Conservation (phyloP, 352 stramenopile genomes). For the Phytophthora kernoviae region DNA sequence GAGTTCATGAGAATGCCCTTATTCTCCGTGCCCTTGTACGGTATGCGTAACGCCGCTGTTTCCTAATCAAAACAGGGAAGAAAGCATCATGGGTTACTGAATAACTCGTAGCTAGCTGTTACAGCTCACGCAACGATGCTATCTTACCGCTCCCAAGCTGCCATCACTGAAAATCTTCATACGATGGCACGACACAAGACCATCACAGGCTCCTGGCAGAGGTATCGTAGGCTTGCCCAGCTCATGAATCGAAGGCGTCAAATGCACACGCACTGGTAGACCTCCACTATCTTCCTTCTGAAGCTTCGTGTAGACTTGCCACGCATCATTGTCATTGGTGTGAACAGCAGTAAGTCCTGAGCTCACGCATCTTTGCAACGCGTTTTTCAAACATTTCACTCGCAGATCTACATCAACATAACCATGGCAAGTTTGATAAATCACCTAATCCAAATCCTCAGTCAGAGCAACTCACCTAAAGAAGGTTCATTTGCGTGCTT, state of each 20-base stretch:
- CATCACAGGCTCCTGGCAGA: slow-evolving; percentile 41
- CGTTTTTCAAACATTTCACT: slow-evolving; percentile 60
- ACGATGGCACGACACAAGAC: slow-evolving; percentile 78
- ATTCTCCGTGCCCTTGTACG: slow-evolving; percentile 70
- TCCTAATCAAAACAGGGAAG: slow-evolving; percentile 48
- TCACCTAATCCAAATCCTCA: not conserved
- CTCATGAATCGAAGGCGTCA: slow-evolving; percentile 77
- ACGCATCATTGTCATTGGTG: slow-evolving; percentile 86
- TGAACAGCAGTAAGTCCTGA: slow-evolving; percentile 86
- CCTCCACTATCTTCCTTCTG: slow-evolving; percentile 42
- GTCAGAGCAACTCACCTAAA: slow-evolving; percentile 38
- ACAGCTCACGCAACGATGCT: not conserved
- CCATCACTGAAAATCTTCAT: slow-evolving; percentile 92
- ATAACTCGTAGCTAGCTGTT: not conserved
- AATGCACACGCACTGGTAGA: slow-evolving; percentile 78
- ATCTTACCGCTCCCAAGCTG: slow-evolving; percentile 79
- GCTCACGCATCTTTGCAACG: slow-evolving; percentile 68
- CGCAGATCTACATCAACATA: slow-evolving; percentile 44
- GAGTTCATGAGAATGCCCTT: slow-evolving; percentile 87
- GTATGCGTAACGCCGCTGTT: slow-evolving; percentile 77
- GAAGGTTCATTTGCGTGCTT: slow-evolving; percentile 76
- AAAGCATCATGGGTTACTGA: not conserved
- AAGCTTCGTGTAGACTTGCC: slow-evolving; percentile 80
- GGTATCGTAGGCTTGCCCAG: slow-evolving; percentile 49
- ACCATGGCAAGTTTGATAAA: not conserved